A percentile compares a stretch with the other conserved stretches of the same genome.
Conservation (phyloP, 805 yeast genomes). For the Ogataea salicorniae region DNA sequence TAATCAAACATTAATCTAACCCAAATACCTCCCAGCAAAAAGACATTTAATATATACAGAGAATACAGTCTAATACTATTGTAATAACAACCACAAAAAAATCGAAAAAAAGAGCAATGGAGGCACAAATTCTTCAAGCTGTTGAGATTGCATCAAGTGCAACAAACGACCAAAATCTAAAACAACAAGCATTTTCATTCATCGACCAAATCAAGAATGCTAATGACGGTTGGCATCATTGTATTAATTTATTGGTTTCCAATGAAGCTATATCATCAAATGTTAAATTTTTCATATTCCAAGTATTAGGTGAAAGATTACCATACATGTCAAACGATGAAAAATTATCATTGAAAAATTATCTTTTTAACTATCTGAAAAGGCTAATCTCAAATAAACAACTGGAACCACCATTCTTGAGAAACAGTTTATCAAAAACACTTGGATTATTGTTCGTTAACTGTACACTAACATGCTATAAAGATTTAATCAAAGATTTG, state of each 20-base stretch:
- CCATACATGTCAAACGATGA: conserved; percentile 41
- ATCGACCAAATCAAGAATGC: conserved; percentile 49
- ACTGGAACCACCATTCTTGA: conserved; percentile 38
- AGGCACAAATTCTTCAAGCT: conserved; percentile 76
- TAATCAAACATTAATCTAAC: too few relatives aligned
- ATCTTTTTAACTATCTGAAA: conserved; percentile 43
- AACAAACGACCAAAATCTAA: conserved; percentile 53
- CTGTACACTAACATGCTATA: conserved; percentile 45
- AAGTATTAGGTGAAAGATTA: conserved; percentile 59
- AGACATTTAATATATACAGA: not conserved
- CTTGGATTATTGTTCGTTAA: conserved; percentile 47
- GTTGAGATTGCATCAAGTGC: conserved; percentile 78
- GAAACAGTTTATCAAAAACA: conserved; percentile 55
- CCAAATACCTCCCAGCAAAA: not conserved
- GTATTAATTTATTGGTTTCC: conserved; percentile 42
- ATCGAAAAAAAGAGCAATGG: conserved; percentile 19
- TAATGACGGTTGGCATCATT: conserved; percentile 50
- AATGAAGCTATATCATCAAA: conserved; percentile 39
- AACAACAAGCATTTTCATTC: conserved; percentile 55
- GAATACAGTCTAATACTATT: too few relatives aligned
- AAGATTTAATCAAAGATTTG: conserved; percentile 46
- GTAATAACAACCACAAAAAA: not conserved
- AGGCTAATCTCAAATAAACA: conserved; percentile 18
- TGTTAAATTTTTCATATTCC: conserved; percentile 62
- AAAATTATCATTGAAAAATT: conserved; percentile 39